Evolutionary conservation across 2,329 filamentous ascomycete species (phyloP), one percentile per base, ranked within the genome.

Genomic region (Fusarium tupiense): DNA sequence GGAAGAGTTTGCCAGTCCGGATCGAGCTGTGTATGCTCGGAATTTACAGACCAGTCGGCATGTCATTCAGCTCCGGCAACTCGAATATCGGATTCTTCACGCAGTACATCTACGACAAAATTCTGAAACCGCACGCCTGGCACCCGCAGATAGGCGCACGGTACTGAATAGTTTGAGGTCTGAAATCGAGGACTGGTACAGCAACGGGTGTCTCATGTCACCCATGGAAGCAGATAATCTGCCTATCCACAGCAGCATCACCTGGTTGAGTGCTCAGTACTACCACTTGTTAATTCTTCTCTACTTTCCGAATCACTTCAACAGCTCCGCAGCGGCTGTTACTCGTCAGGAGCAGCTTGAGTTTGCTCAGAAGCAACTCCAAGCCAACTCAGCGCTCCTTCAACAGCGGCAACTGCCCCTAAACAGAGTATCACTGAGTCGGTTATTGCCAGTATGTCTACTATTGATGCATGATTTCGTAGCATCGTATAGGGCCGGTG

Each of bases 171-270:
- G 78, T 26, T 78, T 85, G 33, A 80, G 83, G n/a, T 77, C 81
- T n/a, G 80, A 84, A 33, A 85, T 86, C 26, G 85, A 86, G 61
- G 81, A 86, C 66, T 86, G 85, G 84, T 86, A 86, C 68, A 85
- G 82, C 64, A 83, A 82, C 38, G 85, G 85, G 2, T 86, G 84
- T 53, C 81, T 86, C 9, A 79, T 86, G 64, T 84, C 83, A 10
- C 83, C 83, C 3, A 79, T 82, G 54, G 84, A 85, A 52, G 78
- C 82, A 4, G 84, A 86, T 70, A 85, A 85, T 56, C 77, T 86
- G 7, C 82, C 84, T 22, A 85, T 86, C 26, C 85, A 86, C 69
- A 85, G 81, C 67, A 84, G 83, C 6, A 81, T 86, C 44, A 83
- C 84, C 5, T 86, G 85, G 85, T 64, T 85, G 22, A 83, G 81